Evolutionary conservation across 2,329 filamentous ascomycete species (phyloP), one percentile per base, ranked within the genome.

Genomic region (Fusarium multiceps): DNA sequence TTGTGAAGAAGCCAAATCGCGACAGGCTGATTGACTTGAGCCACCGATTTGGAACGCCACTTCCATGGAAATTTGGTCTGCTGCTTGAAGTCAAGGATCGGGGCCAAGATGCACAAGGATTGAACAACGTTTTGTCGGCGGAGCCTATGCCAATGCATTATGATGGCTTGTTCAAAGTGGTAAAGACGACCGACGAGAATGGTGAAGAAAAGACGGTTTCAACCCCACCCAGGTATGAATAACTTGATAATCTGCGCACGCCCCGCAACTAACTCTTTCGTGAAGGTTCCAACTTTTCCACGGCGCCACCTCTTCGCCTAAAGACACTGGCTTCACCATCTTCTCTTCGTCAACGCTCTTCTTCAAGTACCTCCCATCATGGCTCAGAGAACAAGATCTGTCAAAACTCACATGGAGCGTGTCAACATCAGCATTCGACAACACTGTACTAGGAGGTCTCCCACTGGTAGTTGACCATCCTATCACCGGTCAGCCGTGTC

Each of bases 91-190:
- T 87, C 41, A 85, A 85, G 64, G 85, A 87, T 64, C 78, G 78
- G 3, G 84, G 83, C 0, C 74, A 76, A 2, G 79, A 84, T 8
- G 80, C 81, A 1, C 76, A 79, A 13, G 80, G 82, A 1, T 75
- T 83, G 21, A 88, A 87, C 66, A 87, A 87, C 42, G 84, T 88
- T 4, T 78, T 86, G 3, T 86, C 84, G 0, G 80, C 82, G 3
- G 85, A 87, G 61, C 83, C 83, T 65, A 87, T 88, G 85, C 86
- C 87, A 0, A 86, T 87, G 74, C 86, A 88, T 67, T 88, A 83
- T 40, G 86, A 88, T 51, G 87, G 86, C 0, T 76, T 88, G 28
- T 88, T 88, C 79, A 88, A 87, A 71, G 84, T 85, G 0, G 79
- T 80, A 12, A 83, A 83, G 54, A 72, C 79, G 21, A 74, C 59